A percentile compares a stretch with the other conserved stretches of the same genome.
Evolutionary conservation across 2,329 filamentous ascomycete genomes (phyloP).

Genomic region (Didymella arachidicola): DNA sequence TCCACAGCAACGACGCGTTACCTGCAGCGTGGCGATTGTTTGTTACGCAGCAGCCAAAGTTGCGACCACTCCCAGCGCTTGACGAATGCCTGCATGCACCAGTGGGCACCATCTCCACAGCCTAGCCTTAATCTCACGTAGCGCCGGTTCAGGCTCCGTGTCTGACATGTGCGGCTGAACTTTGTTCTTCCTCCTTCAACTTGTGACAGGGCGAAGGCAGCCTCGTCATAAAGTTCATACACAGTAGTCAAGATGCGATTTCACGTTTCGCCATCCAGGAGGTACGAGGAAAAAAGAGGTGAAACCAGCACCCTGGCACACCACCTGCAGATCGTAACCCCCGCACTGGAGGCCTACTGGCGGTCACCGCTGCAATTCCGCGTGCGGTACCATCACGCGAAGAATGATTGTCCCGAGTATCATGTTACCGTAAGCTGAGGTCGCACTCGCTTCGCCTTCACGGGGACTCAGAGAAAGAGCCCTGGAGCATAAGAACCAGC

Average conservation of each 20-base stretch:
- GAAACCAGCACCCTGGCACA: neutral
- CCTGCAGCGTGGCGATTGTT: constrained; percentile 18
- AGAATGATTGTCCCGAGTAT: neutral
- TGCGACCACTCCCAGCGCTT: constrained; percentile 16
- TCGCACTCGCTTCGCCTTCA: neutral
- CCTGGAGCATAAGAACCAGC: neutral
- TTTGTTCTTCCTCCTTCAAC: neutral
- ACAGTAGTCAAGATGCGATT: neutral
- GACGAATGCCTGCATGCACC: constrained; percentile 14
- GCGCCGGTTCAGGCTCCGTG: constrained; percentile 4
- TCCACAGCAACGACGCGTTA: constrained; percentile 16
- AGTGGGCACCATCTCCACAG: constrained; percentile 15
- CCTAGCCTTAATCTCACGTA: constrained; percentile 5
- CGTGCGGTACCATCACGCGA: constrained; percentile 1
- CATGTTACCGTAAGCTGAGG: neutral
- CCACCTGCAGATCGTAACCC: constrained; percentile 11
- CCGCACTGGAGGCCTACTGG: constrained; percentile 3
- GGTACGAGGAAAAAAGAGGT: neutral
- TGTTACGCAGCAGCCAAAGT: constrained; percentile 17
- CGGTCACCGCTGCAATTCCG: constrained; percentile 1
- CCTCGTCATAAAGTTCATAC: neutral
- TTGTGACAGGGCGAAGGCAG: neutral
- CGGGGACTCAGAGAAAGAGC: neutral
- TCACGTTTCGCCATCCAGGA: too few species aligned
- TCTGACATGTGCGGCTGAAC: constrained; percentile 7